Evolutionary conservation across 768 basidiomycete species (phyloP).

Genomic region (Mycena crocata): DNA sequence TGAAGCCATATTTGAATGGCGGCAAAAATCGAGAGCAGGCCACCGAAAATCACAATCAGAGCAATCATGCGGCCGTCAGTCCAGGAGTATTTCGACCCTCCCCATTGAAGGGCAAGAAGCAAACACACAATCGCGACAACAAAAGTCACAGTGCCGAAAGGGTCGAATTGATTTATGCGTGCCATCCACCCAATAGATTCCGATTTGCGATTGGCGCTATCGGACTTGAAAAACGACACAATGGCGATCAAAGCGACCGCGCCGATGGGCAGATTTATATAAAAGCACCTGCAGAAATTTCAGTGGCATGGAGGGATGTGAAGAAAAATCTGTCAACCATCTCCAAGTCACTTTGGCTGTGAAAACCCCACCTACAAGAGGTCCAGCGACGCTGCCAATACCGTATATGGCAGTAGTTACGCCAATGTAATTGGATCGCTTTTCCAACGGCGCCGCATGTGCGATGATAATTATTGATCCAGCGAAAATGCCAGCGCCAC

Average conservation of each 20-base stretch:
- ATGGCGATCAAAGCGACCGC: conserved; percentile 7
- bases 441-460: conserved; percentile 1
- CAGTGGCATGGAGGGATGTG: neutral
- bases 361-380: conserved; percentile 32
- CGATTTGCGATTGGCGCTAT: neutral
- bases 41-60: conserved; percentile 6
- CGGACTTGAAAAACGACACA: conserved; percentile 28
- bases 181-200: neutral
- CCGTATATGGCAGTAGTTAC: conserved; percentile 11
- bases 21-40: neutral
- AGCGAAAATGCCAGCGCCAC: conserved; percentile 15
- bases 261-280: conserved; percentile 32
- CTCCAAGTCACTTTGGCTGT: conserved; percentile 49
- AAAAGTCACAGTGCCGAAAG: conserved; percentile 2
- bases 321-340: conserved; percentile 39
- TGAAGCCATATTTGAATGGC: conserved; percentile 3
- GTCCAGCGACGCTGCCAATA: conserved; percentile 15
- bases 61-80: conserved; percentile 7
- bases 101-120: conserved; percentile 21
- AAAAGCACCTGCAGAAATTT: neutral
- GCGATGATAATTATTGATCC: conserved; percentile 24
- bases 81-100: conserved; percentile 20
- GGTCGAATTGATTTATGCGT: conserved; percentile 2
- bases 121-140: conserved; percentile 2
- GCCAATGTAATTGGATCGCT: conserved; percentile 15